Evolutionary conservation across 306 rosid genomes (phyloP).

Genomic region (Hylodesmum podocarpum): DNA sequence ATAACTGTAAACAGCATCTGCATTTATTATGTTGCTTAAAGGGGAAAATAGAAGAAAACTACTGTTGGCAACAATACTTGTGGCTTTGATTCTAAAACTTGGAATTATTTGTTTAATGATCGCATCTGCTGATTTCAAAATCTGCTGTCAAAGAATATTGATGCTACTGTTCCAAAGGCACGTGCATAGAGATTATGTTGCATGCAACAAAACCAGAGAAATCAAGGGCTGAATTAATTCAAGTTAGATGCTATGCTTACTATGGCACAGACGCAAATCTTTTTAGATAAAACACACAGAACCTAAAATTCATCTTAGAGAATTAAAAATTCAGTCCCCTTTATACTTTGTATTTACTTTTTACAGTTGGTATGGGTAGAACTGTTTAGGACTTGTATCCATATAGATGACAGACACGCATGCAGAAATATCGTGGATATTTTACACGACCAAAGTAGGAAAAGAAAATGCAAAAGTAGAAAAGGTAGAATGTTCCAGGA

Average conservation of each 20-base stretch:
- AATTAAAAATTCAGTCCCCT: neutral
- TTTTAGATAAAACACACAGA: neutral
- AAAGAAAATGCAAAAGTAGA: neutral
- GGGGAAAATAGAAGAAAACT: neutral
- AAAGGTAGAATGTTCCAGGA: neutral
- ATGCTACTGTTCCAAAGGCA: neutral
- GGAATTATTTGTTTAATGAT: neutral
- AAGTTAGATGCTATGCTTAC: neutral
- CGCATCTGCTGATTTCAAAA: neutral
- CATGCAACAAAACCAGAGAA: neutral
- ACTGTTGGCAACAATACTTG: neutral
- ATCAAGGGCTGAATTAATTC: neutral
- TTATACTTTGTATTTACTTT: neutral
- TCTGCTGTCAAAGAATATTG: neutral
- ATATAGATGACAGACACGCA: neutral
- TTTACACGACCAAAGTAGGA: neutral
- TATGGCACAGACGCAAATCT: neutral
- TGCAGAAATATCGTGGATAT: neutral
- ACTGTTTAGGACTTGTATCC: neutral
- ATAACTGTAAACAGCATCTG: neutral
- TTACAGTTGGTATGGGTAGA: neutral
- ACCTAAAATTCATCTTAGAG: neutral
- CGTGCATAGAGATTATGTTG: neutral
- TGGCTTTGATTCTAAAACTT: neutral
- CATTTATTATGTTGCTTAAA: neutral